These are phyloP conservation scores for Nicotiana tomentosiformis DNA, from an alignment of 257 asterid species.

Conservation along the genomic window DNA sequence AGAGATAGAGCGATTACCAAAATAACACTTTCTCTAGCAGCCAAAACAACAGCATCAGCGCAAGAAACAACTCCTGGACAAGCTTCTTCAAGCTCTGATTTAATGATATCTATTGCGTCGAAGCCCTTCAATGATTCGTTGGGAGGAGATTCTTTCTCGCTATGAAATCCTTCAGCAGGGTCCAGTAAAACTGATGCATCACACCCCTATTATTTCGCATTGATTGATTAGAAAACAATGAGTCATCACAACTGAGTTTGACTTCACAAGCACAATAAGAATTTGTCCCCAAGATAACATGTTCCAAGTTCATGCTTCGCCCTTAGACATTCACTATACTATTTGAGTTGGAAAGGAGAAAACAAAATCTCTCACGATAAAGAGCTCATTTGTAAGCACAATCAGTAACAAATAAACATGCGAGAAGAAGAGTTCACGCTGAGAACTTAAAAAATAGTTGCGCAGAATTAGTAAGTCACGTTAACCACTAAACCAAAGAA, in stretches of 20 bases:
- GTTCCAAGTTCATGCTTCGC: not conserved
- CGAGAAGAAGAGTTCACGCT: not conserved
- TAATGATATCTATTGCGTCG: slow-evolving; percentile 46
- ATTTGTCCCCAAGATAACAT: not conserved
- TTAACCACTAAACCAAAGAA: not conserved
- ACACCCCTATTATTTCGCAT: slow-evolving; percentile 46
- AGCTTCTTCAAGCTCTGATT: slow-evolving; percentile 45
- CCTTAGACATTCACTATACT: not conserved
- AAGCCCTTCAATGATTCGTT: slow-evolving; percentile 50
- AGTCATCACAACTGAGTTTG: not conserved
- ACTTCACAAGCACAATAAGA: not conserved
- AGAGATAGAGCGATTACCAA: slow-evolving; percentile 32
- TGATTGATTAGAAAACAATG: not conserved
- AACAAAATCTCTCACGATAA: not conserved
- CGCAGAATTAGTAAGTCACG: not conserved
- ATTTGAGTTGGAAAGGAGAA: not conserved
- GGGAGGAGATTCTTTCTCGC: slow-evolving; percentile 55
- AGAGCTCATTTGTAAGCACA: not conserved
- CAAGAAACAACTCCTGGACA: slow-evolving; percentile 85
- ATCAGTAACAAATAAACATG: not conserved
- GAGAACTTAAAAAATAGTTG: not conserved
- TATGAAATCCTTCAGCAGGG: slow-evolving; percentile 28
- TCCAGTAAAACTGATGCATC: slow-evolving; percentile 80
- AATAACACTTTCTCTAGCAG: slow-evolving; percentile 73
- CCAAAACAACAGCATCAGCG: slow-evolving; percentile 64